A percentile compares a stretch with the other conserved stretches of the same genome.
Conservation (phyloP, 345 rosid species). For the Ailanthus altissimus region DNA sequence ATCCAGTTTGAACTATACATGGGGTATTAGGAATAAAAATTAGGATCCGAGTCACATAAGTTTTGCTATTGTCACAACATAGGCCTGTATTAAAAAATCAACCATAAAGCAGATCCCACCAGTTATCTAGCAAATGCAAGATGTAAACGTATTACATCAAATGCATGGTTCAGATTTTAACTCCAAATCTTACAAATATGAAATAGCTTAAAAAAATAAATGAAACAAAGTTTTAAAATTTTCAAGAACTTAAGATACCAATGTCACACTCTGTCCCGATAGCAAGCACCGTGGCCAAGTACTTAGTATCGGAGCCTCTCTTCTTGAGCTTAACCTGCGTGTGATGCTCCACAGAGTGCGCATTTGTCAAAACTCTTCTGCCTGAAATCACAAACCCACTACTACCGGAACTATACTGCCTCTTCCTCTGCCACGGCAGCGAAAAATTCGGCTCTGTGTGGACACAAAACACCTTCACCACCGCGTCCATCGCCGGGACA, state of each 20-base stretch:
- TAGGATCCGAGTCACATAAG: background rate
- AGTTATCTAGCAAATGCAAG: background rate
- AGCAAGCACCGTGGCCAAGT: conserved; percentile 68
- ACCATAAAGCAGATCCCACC: background rate
- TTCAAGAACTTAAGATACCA: conserved; percentile 32
- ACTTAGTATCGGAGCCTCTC: conserved; percentile 67
- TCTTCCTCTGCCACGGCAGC: conserved; percentile 62
- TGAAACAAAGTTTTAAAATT: background rate
- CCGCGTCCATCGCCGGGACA: conserved; percentile 46
- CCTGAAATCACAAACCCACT: conserved; percentile 58
- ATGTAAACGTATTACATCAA: background rate
- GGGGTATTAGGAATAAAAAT: no score
- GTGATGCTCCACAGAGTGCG: conserved; percentile 66
- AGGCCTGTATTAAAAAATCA: background rate
- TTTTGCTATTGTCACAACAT: background rate
- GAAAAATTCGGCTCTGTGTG: conserved; percentile 47
- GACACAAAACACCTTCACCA: conserved; percentile 51
- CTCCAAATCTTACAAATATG: background rate
- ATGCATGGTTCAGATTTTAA: background rate
- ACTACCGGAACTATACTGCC: conserved; percentile 65
- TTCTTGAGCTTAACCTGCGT: conserved; percentile 68
- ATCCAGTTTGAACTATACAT: no score
- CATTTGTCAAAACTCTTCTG: conserved; percentile 56
- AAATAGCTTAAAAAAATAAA: background rate
- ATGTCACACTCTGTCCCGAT: conserved; percentile 75